phyloP scores from a whole-genome alignment of 2,329 filamentous ascomycete species.

The Fusarium nanum region DNA sequence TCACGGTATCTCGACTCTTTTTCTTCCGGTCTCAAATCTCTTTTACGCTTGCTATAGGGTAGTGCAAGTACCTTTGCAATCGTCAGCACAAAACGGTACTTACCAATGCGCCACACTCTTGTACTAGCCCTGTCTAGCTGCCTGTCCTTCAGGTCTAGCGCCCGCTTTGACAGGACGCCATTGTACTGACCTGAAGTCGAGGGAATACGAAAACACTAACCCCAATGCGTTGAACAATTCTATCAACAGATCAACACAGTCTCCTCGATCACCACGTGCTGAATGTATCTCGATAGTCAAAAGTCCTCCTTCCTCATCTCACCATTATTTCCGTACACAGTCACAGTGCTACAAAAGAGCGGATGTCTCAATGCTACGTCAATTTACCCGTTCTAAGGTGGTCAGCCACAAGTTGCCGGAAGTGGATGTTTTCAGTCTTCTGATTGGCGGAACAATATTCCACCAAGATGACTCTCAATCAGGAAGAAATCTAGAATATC shows the following conservation, averaged over 20 bases:
- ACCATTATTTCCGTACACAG: not conserved
- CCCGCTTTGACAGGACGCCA: not conserved
- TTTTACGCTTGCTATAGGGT: not conserved
- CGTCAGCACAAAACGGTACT: not conserved
- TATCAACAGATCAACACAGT: not conserved
- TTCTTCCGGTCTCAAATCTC: accelerated
- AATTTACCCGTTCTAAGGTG: not conserved
- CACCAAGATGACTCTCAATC: slow-evolving; percentile 1
- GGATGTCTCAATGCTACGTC: not conserved
- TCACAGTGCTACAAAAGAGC: not conserved
- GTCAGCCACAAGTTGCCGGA: not conserved
- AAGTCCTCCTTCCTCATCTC: not conserved
- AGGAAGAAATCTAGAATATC: slow-evolving; percentile 18
- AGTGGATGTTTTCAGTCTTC: not conserved
- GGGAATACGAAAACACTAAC: not conserved
- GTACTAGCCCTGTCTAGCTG: not conserved
- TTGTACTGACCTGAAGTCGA: not conserved
- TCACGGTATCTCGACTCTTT: not conserved
- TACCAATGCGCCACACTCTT: not conserved
- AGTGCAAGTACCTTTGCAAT: not conserved
- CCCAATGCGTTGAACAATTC: not conserved
- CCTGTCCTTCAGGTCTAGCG: not conserved
- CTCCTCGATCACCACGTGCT: not conserved
- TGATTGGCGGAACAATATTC: slow-evolving; percentile 10
- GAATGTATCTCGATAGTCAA: not conserved